Evolutionary conservation across 2,329 filamentous ascomycete species (phyloP), one percentile per base, ranked within the genome.

Genomic region (Fusarium decemcellulare): DNA sequence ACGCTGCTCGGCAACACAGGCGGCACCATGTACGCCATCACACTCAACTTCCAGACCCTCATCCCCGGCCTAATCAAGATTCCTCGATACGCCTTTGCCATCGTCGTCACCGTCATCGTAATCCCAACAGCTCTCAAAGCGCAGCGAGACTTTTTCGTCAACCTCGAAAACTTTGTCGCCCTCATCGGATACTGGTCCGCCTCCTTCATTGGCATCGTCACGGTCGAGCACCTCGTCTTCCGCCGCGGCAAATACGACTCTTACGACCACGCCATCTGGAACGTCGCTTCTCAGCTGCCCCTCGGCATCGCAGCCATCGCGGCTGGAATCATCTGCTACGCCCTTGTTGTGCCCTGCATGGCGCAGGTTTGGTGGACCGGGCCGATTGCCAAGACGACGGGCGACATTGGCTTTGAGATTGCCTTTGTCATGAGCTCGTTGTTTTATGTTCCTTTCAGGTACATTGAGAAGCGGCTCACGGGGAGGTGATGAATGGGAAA

Each of bases 391-490:
- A 78, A 83, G 76, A 84, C 72, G 37, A 89, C 88, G 11, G 90
- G 90, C 0, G 89, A 92, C 67, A 87, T 92, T 74, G 90, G 90
- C 0, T 91, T 92, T 61, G 90, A 92, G 80, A 78, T 90, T 75
- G 89, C 89, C 0, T 86, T 91, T 72, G 82, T 83, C 30, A 74
- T 87, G 59, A 85, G 84, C 12, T 82, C 76, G 2, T 11, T 87
- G 34, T 75, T 81, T 29, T 88, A 87, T 58, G 52, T 86, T 2
- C 84, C 85, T 4, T 74, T 88, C 12, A 78, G 86, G 8, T 82
- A 78, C 72, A 52, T 82, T 0, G 86, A 88, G 77, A 83, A 79
- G 64, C 78, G 77, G 48, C 44, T 76, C 30, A 72, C 72, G 12
- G 74, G 73, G 16, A 63, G 76, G 44, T 77, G 59, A 72, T 43